Conservation (phyloP, 2,329 filamentous ascomycete genomes). For the Fusarium circinatum region DNA sequence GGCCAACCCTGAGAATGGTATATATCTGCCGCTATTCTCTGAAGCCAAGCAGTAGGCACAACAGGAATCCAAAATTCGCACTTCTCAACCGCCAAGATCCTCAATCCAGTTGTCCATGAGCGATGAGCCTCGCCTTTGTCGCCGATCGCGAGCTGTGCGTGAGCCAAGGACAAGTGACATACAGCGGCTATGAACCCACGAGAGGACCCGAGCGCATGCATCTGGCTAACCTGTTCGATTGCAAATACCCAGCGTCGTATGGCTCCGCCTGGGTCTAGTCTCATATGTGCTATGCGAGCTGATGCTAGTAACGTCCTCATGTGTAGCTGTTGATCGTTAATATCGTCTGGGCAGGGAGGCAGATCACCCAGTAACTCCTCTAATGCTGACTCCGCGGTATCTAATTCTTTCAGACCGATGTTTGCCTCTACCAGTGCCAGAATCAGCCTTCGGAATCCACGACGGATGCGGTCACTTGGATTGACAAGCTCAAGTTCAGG, state of each 20-base stretch:
- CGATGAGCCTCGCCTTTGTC: slow-evolving; percentile 19
- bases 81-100: slow-evolving; percentile 34
- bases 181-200: slow-evolving; percentile 39
- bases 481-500: slow-evolving; percentile 28
- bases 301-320: slow-evolving; percentile 42
- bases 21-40: slow-evolving; percentile 33
- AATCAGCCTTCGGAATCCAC: slow-evolving; percentile 36
- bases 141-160: slow-evolving; percentile 34
- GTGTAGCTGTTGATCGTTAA: slow-evolving; percentile 45
- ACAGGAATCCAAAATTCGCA: slow-evolving; percentile 46
- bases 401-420: slow-evolving; percentile 31
- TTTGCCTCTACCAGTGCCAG: slow-evolving; percentile 38
- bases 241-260: slow-evolving; percentile 30
- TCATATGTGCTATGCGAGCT: slow-evolving; percentile 37
- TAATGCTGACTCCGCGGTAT: slow-evolving; percentile 25
- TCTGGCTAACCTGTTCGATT: slow-evolving; percentile 25
- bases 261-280: slow-evolving; percentile 4
- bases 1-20: slow-evolving; percentile 42
- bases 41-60: slow-evolving; percentile 43
- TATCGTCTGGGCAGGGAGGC: slow-evolving; percentile 37
- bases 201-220: slow-evolving; percentile 32
- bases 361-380: slow-evolving; percentile 15
- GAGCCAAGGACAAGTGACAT: slow-evolving; percentile 43
- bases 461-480: slow-evolving; percentile 11
- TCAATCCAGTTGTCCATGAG: slow-evolving; percentile 38